These are phyloP conservation scores for Quillaja saponaria DNA, from an alignment of 306 rosid genomes.

Conservation along the genomic window DNA sequence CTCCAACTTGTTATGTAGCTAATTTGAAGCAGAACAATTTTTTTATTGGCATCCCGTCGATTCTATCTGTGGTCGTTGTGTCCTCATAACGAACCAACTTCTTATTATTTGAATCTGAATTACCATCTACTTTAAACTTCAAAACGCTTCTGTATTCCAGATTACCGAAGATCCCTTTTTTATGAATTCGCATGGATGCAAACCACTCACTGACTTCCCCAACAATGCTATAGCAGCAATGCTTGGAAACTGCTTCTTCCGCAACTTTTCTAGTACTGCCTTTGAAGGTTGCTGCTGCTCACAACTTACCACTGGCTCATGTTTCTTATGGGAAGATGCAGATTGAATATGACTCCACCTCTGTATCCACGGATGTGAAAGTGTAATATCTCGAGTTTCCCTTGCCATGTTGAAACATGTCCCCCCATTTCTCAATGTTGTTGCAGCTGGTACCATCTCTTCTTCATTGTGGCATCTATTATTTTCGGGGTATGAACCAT, in stretches of 20 bases:
- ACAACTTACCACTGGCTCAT: slow-evolving; percentile 32
- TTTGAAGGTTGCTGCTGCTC: slow-evolving; percentile 43
- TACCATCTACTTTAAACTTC: slow-evolving; percentile 28
- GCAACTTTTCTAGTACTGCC: slow-evolving; percentile 28
- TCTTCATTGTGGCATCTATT: slow-evolving; percentile 35
- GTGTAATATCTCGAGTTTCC: slow-evolving; percentile 46
- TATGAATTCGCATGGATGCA: slow-evolving; percentile 47
- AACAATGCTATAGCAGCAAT: slow-evolving; percentile 90
- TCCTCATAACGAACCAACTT: too few species aligned
- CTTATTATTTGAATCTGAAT: neutral
- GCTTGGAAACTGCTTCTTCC: slow-evolving; percentile 76
- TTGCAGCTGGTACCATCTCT: slow-evolving; percentile 25
- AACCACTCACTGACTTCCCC: slow-evolving; percentile 69
- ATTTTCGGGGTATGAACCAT: slow-evolving; percentile 42
- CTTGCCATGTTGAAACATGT: slow-evolving; percentile 35
- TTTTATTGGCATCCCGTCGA: too few species aligned
- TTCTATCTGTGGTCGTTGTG: too few species aligned
- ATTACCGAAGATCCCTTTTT: slow-evolving; percentile 59
- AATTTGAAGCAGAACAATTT: too few species aligned
- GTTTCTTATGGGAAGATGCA: slow-evolving; percentile 40
- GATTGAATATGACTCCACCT: slow-evolving; percentile 55
- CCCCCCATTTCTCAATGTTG: slow-evolving; percentile 29
- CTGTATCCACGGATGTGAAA: slow-evolving; percentile 86
- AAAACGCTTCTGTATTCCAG: slow-evolving; percentile 56
- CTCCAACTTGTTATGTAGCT: too few species aligned